Evolutionary conservation across 108 stramenopile genomes (phyloP), one percentile per base, ranked within the genome.

Genomic region (Fragilariopsis cylindrus): DNA sequence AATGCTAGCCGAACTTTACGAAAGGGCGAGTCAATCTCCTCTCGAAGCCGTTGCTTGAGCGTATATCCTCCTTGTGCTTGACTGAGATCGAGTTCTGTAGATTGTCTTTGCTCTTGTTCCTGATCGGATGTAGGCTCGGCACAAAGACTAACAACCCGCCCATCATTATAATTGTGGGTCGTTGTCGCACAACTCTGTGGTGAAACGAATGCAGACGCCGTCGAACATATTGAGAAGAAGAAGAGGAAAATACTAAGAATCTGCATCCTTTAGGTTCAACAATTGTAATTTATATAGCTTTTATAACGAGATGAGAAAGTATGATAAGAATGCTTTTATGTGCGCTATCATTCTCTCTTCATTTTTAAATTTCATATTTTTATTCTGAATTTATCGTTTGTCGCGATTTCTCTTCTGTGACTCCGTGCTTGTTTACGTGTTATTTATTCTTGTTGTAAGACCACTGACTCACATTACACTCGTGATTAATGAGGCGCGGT

Each of bases 21-120:
- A 81, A 95, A 95, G 18, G 94, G 91, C 7, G 87, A 88, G 70
- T 95, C 94, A 7, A 95, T 82, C 71, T 95, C 91, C 70, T 95
- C 94, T 39, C 94, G 83, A 4, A 95, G 76, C 5, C 94, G 82
- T 72, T 95, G 94, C 70, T 95, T 95, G 57, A 83, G 90, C n/a
- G 94, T 95, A 69, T 83, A 95, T 7, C 91, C 91, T 57, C 90
- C 90, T 63, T 87, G 72, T 49, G 71, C 49, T 66, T 78, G 77
- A n/a, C 50, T 54, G 46, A 78, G 54, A 60, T 64, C 68, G 0
- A 48, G 48, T 8, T 71, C 70, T 8, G 3, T 42, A 15, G 70
- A 57, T 45, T 63, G 62, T 12, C 46, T 41, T 11, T 18, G 12
- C 45, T 40, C 68, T 5, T 4, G 18, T 4, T 52, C 68, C 21